Evolutionary conservation across 2,329 filamentous ascomycete genomes (phyloP).

Genomic region (Pseudogymnoascus destructans): DNA sequence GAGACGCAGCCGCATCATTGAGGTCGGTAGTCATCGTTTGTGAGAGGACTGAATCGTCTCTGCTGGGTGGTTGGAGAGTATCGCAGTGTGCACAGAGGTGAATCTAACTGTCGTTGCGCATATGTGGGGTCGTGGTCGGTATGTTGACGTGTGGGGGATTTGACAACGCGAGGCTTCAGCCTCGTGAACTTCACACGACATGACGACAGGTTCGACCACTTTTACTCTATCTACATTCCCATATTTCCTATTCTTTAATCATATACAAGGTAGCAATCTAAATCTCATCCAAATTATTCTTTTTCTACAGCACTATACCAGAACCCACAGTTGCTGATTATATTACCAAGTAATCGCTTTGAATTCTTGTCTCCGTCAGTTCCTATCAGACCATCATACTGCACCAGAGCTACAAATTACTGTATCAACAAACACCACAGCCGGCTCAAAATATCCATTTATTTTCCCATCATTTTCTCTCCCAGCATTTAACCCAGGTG

Average conservation of each 20-base stretch:
- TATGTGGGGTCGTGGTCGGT: constrained; percentile 4
- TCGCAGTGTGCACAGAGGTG: neutral
- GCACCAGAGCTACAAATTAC: neutral
- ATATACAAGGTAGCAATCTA: neutral
- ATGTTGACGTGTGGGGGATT: constrained; percentile 1
- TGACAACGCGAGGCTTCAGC: neutral
- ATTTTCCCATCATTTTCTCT: neutral
- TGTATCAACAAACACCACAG: neutral
- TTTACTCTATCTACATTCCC: neutral
- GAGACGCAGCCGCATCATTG: constrained; percentile 12
- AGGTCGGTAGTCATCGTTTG: constrained; percentile 15
- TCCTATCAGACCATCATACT: neutral
- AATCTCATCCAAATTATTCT: neutral
- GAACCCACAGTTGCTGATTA: neutral
- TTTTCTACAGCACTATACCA: neutral
- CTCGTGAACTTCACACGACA: neutral
- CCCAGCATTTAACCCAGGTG: neutral
- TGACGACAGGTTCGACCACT: neutral
- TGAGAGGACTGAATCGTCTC: neutral
- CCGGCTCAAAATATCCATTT: neutral
- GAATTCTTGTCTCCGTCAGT: neutral
- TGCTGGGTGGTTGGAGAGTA: neutral
- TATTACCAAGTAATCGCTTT: constrained; percentile 1
- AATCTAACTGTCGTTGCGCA: neutral
- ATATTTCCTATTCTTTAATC: constrained; percentile 5